Conservation (phyloP, 768 basidiomycete species). For the Tulasnella sp. region DNA sequence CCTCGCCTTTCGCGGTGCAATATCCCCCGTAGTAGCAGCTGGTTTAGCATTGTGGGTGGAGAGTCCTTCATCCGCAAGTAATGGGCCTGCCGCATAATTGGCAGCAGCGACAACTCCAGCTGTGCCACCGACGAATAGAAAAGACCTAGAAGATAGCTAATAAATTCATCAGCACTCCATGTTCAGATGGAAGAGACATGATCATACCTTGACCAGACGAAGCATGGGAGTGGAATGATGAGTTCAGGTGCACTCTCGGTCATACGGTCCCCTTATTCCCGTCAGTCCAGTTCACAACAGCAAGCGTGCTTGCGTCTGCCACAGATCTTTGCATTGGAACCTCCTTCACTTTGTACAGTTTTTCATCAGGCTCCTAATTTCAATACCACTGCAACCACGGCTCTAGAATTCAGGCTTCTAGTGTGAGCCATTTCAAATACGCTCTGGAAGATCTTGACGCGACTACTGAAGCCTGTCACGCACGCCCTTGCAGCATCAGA, state of each 20-base stretch:
- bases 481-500: too few species aligned
- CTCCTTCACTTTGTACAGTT: too few species aligned
- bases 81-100: conserved; percentile 1
- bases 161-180: not conserved
- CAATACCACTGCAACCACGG: too few species aligned
- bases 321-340: too few species aligned
- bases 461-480: too few species aligned
- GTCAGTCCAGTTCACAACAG: not conserved
- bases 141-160: not conserved
- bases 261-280: not conserved
- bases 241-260: not conserved
- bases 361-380: too few species aligned
- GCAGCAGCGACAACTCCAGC: conserved; percentile 2
- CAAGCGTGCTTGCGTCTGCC: too few species aligned
- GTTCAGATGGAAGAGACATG: not conserved
- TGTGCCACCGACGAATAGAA: not conserved
- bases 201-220: conserved; percentile 2
- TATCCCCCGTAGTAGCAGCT: too few species aligned
- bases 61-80: not conserved
- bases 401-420: too few species aligned
- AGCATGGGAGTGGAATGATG: not conserved
- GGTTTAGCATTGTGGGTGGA: not conserved
- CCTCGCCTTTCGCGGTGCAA: too few species aligned
- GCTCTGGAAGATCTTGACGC: too few species aligned
- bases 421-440: too few species aligned